phyloP scores from a whole-genome alignment of 1,284 basidiomycete species.

The Phellinidium pouzarii region DNA sequence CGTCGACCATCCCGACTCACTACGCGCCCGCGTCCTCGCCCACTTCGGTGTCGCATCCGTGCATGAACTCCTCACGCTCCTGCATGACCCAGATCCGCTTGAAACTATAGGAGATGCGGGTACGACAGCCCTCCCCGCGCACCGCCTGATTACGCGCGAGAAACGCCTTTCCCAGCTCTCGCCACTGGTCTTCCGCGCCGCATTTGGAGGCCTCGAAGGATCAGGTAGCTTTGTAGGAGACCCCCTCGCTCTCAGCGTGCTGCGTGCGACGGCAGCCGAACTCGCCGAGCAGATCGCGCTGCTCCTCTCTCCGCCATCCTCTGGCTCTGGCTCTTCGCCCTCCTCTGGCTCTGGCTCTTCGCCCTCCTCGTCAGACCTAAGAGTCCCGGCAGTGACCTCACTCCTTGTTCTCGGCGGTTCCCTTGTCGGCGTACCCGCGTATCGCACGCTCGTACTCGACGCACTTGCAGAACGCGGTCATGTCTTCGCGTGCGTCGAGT shows the following conservation, averaged over 20 bases:
- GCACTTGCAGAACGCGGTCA: conserved; percentile 50
- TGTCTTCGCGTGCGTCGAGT: conserved; percentile 55
- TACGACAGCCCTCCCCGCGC: conserved; percentile 26
- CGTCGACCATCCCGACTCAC: conserved; percentile 25
- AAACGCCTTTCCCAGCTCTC: conserved; percentile 66
- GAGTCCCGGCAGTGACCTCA: conserved; percentile 45
- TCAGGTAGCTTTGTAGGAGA: conserved; percentile 30
- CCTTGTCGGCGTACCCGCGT: conserved; percentile 51
- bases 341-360: conserved; percentile 25
- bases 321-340: conserved; percentile 24
- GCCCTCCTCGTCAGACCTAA: conserved; percentile 27
- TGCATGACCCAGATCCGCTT: conserved; percentile 46
- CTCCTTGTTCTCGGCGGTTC: conserved; percentile 71
- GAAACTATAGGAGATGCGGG: conserved; percentile 14
- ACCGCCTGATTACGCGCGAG: conserved; percentile 47
- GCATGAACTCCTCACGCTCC: conserved; percentile 52
- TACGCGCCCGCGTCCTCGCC: conserved; percentile 36
- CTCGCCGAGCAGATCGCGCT: conserved; percentile 58
- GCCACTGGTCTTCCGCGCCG: conserved; percentile 65
- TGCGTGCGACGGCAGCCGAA: conserved; percentile 41
- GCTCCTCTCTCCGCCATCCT: conserved; percentile 41
- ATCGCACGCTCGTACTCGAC: conserved; percentile 54
- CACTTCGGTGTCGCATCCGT: conserved; percentile 50
- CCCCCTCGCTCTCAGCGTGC: conserved; percentile 50
- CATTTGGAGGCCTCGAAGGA: conserved; percentile 44